Percentiles rank a stretch among this genome's conserved stretches.
These are phyloP conservation scores for Lentinula sp. DNA, from an alignment of 768 basidiomycete species.

Conservation along the genomic window DNA sequence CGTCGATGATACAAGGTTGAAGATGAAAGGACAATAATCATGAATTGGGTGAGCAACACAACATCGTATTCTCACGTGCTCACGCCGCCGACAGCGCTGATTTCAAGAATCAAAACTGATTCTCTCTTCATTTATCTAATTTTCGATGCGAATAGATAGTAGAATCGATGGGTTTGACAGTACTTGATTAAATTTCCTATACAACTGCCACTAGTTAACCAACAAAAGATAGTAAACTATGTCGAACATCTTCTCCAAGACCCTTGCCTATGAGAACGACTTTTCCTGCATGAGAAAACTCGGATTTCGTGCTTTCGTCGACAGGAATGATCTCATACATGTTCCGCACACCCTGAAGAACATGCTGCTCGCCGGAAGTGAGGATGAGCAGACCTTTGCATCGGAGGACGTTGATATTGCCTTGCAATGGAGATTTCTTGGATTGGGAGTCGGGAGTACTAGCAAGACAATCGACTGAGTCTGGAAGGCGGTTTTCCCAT, in stretches of 20 bases:
- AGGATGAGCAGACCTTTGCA: slow-evolving; percentile 80
- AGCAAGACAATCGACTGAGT: neutral
- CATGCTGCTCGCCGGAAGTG: slow-evolving; percentile 49
- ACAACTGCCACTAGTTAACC: too few species aligned
- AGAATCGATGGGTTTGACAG: too few species aligned
- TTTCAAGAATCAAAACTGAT: too few species aligned
- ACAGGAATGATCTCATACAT: slow-evolving; percentile 75
- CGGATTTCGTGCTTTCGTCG: slow-evolving; percentile 24
- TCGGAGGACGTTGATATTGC: slow-evolving; percentile 59
- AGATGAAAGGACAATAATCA: too few species aligned
- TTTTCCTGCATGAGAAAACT: slow-evolving; percentile 63
- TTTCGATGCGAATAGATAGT: too few species aligned
- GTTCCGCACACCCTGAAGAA: slow-evolving; percentile 88
- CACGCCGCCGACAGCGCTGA: too few species aligned
- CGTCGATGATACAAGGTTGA: too few species aligned
- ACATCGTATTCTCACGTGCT: too few species aligned
- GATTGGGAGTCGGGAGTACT: slow-evolving; percentile 9
- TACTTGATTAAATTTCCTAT: too few species aligned
- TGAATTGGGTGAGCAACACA: too few species aligned
- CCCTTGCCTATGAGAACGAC: slow-evolving; percentile 86
- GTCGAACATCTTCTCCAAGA: slow-evolving; percentile 47
- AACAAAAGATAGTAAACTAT: slow-evolving; percentile 24
- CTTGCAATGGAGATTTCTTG: neutral
- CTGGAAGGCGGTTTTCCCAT: slow-evolving; percentile 67
- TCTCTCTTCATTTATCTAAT: too few species aligned